These are phyloP conservation scores for Dactylellina haptotyla DNA, from an alignment of 2,329 filamentous ascomycete species.

Conservation along the genomic window DNA sequence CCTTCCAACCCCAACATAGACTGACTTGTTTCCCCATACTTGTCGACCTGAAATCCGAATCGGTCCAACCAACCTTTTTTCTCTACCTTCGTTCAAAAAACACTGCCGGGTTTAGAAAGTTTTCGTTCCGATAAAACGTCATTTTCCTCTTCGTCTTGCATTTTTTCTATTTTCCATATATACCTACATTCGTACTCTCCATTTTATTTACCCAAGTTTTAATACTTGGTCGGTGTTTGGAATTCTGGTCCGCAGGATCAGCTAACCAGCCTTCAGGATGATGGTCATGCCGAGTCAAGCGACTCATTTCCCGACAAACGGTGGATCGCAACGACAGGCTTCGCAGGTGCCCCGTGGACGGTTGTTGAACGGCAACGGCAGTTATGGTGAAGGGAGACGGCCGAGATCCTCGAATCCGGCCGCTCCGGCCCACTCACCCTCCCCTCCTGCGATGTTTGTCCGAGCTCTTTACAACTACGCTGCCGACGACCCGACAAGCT, in stretches of 20 bases:
- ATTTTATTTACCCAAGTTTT: not conserved
- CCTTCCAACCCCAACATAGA: not conserved
- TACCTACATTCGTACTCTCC: not conserved
- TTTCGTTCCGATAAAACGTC: not conserved
- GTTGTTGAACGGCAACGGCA: slow-evolving; percentile 66
- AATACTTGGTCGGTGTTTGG: not conserved
- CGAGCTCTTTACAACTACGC: slow-evolving; percentile 97
- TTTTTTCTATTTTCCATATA: not conserved
- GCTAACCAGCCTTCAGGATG: slow-evolving; percentile 36
- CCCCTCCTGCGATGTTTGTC: slow-evolving; percentile 82
- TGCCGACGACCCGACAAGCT: slow-evolving; percentile 92
- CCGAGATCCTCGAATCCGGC: slow-evolving; percentile 49
- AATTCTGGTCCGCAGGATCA: slow-evolving; percentile 36
- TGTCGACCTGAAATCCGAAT: not conserved
- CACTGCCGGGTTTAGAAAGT: too few relatives aligned
- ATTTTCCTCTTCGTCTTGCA: not conserved
- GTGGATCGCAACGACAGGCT: slow-evolving; percentile 39
- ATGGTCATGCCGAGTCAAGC: slow-evolving; percentile 54
- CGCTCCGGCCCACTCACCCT: slow-evolving; percentile 58
- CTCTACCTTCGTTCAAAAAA: slow-evolving; percentile 17
- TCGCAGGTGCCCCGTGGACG: slow-evolving; percentile 42
- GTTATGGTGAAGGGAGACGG: slow-evolving; percentile 58
- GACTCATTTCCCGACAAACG: slow-evolving; percentile 47
- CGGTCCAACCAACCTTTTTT: not conserved
- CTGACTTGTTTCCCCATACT: not conserved